phyloP scores from a whole-genome alignment of 2,329 filamentous ascomycete genomes.

The Xylariaceae sp. region DNA sequence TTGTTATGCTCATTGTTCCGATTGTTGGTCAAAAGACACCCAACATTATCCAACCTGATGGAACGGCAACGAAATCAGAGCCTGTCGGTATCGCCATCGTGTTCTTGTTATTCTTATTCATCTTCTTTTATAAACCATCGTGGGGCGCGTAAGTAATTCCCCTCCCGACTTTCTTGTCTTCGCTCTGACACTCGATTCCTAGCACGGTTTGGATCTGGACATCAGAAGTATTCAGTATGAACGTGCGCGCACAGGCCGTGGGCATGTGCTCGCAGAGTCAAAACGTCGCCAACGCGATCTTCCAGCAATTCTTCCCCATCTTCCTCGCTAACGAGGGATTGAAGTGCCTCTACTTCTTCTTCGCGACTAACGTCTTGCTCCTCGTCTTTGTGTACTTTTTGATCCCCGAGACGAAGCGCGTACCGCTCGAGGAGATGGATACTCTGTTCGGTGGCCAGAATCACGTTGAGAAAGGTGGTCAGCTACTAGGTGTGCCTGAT shows the following conservation, averaged over 20 bases:
- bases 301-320: constrained; percentile 69
- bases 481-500: constrained; percentile 36
- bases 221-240: constrained; percentile 67
- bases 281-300: constrained; percentile 64
- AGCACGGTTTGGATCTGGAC: constrained; percentile 69
- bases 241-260: constrained; percentile 68
- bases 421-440: constrained; percentile 56
- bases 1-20: constrained; percentile 66
- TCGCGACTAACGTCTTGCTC: constrained; percentile 46
- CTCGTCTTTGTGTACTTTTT: constrained; percentile 49
- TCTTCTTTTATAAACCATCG: constrained; percentile 59
- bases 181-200: background rate
- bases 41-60: constrained; percentile 42
- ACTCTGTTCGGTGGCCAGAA: constrained; percentile 54
- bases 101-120: constrained; percentile 65
- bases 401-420: constrained; percentile 50
- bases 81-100: constrained; percentile 66
- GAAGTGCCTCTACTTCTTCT: constrained; percentile 42
- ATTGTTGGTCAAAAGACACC: constrained; percentile 51
- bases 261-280: constrained; percentile 62
- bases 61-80: constrained; percentile 45
- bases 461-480: constrained; percentile 52
- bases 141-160: constrained; percentile 19
- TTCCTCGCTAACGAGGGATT: constrained; percentile 58
- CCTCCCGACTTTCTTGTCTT: background rate